Evolutionary conservation across 179 eudicot species (phyloP).

Genomic region (Camellia oleifera): DNA sequence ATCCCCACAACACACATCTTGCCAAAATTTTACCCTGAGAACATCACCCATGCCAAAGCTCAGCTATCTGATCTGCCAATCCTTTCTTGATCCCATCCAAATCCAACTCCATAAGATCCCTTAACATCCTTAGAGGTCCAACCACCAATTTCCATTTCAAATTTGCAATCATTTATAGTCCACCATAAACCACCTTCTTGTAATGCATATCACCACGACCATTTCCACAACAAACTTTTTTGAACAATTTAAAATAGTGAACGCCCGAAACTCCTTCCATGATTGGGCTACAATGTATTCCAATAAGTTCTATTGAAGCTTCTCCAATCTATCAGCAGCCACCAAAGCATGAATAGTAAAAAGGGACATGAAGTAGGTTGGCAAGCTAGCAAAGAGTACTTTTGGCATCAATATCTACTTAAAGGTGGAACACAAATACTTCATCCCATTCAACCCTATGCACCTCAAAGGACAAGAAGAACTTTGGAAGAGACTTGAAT

Average conservation of each 20-base stretch:
- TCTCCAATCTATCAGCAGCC: not conserved
- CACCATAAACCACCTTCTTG: not conserved
- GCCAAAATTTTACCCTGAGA: too few species aligned
- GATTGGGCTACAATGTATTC: too few species aligned
- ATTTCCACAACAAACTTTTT: not conserved
- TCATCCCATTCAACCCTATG: not conserved
- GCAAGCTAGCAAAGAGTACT: not conserved
- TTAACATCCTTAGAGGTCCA: too few species aligned
- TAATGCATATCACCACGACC: not conserved
- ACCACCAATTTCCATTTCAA: not conserved
- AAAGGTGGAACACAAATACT: not conserved
- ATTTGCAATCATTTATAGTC: not conserved
- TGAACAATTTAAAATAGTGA: not conserved
- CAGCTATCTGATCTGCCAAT: not conserved
- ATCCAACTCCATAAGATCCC: too few species aligned
- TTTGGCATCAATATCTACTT: not conserved
- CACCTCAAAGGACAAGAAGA: not conserved
- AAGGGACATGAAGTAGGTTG: not conserved
- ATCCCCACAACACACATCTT: too few species aligned
- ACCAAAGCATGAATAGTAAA: not conserved
- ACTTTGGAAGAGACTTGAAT: not conserved
- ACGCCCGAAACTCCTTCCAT: too few species aligned
- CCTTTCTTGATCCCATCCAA: too few species aligned
- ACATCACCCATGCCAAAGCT: too few species aligned
- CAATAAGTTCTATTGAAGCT: not conserved